phyloP scores from a whole-genome alignment of 176 grass and related monocot species.

The Ensete glaucum region DNA sequence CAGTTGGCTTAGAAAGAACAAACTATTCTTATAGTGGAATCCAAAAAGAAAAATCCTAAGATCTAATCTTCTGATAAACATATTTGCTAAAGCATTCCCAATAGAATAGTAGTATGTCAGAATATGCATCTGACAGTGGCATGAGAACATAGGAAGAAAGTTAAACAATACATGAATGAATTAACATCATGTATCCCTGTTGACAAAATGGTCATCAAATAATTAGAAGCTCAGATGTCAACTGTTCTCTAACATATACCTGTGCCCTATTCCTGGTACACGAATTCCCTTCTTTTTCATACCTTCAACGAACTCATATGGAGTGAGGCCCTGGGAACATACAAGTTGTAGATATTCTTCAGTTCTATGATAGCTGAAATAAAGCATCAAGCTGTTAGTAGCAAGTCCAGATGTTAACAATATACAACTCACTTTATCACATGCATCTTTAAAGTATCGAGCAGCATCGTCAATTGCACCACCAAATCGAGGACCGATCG shows the following conservation, averaged over 20 bases:
- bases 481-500: constrained; percentile 95
- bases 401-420: background rate
- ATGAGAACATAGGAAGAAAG: background rate
- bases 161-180: background rate
- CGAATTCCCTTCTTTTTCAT: constrained; percentile 99
- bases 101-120: no score
- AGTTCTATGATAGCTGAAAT: background rate
- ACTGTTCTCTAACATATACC: constrained; percentile 29
- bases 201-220: background rate
- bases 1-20: background rate
- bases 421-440: constrained; percentile 52
- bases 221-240: background rate
- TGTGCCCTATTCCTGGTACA: constrained; percentile 96
- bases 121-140: background rate
- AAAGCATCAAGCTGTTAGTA: background rate
- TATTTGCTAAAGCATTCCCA: no score
- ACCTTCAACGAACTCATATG: constrained; percentile 95
- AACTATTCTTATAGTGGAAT: background rate
- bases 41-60: background rate
- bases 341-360: background rate
- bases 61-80: no score
- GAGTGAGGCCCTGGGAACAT: constrained; percentile 51
- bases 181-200: background rate
- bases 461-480: constrained; percentile 99
- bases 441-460: constrained; percentile 98